Evolutionary conservation across 164 flowering plant species (phyloP).

Genomic region (Annona cherimola): DNA sequence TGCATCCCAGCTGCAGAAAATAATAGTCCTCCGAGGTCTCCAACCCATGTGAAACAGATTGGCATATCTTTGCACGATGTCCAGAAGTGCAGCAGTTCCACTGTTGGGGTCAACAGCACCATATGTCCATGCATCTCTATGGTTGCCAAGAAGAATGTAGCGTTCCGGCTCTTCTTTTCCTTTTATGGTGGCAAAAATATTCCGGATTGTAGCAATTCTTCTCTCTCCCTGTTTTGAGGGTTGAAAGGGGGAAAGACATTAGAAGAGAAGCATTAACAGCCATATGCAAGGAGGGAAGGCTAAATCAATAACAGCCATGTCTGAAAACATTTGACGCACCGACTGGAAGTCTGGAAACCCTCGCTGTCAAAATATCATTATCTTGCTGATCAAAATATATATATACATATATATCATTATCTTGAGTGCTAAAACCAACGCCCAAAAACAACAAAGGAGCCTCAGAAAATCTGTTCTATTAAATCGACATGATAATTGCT

Average conservation of each 20-base stretch:
- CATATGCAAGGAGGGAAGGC: neutral
- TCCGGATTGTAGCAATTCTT: conserved; percentile 49
- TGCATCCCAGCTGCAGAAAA: conserved; percentile 99
- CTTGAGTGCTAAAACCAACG: neutral
- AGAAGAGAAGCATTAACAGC: neutral
- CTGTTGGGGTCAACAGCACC: conserved; percentile 99
- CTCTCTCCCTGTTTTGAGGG: conserved; percentile 51
- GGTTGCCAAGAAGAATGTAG: conserved; percentile 85
- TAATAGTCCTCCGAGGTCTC: conserved; percentile 79
- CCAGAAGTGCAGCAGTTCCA: conserved; percentile 93
- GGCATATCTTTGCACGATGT: conserved; percentile 71
- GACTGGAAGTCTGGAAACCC: neutral
- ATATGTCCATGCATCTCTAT: conserved; percentile 99
- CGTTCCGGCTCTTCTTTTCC: conserved; percentile 91
- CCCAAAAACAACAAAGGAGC: neutral
- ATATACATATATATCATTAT: no score
- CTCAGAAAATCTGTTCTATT: neutral
- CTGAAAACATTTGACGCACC: neutral
- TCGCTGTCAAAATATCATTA: neutral
- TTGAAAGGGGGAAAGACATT: neutral
- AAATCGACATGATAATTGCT: neutral
- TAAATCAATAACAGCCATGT: neutral
- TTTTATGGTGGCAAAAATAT: conserved; percentile 73
- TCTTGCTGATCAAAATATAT: neutral
- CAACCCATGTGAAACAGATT: conserved; percentile 59